Conservation (phyloP, 257 asterid species). For the Forsythia viridissima region DNA sequence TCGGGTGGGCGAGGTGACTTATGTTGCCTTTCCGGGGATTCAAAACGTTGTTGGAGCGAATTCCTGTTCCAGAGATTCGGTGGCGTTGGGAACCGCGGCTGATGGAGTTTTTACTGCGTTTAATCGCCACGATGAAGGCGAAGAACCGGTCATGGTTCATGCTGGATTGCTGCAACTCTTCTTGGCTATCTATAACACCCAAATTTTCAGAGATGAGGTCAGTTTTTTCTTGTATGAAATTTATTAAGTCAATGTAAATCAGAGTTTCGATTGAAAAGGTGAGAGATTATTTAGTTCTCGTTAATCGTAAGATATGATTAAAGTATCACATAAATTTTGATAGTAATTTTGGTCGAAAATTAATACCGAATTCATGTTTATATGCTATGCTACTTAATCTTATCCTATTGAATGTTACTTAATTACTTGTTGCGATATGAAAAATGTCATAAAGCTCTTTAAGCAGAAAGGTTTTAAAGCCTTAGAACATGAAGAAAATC, state of each 20-base stretch:
- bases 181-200: conserved; percentile 32
- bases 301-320: not conserved
- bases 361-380: no score
- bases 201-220: conserved; percentile 58
- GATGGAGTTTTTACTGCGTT: conserved; percentile 47
- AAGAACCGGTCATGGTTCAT: conserved; percentile 60
- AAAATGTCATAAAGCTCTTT: no score
- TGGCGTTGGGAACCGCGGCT: conserved; percentile 33
- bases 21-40: conserved; percentile 74
- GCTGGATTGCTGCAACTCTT: conserved; percentile 62
- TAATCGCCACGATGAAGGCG: conserved; percentile 18
- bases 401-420: no score
- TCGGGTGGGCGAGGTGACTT: conserved; percentile 48
- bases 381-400: no score
- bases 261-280: not conserved
- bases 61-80: conserved; percentile 45
- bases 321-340: not conserved
- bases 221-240: conserved; percentile 11
- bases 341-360: not conserved
- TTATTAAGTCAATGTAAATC: not conserved
- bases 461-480: no score
- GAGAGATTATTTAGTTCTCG: not conserved
- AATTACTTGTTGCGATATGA: no score
- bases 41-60: conserved; percentile 46
- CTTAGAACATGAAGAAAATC: no score